Percentiles rank a stretch among this genome's conserved stretches.
Conservation (phyloP, 768 basidiomycete genomes). For the Naganishia vaughanmartiniae region DNA sequence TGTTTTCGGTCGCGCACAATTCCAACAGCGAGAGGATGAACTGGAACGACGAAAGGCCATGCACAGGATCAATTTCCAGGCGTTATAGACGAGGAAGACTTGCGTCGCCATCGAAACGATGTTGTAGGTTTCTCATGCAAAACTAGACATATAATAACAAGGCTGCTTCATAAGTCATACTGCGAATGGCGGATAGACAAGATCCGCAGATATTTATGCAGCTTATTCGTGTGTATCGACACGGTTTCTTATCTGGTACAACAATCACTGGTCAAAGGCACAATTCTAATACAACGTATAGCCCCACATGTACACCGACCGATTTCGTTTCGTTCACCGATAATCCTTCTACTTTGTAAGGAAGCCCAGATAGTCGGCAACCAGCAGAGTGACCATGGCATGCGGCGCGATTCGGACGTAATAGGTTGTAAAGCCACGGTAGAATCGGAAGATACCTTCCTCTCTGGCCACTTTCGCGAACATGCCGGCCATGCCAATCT, state of each 20-base stretch:
- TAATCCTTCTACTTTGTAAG: slow-evolving; percentile 26
- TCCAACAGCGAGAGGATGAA: slow-evolving; percentile 81
- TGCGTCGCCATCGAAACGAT: neutral
- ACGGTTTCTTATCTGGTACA: neutral
- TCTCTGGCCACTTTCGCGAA: slow-evolving; percentile 31
- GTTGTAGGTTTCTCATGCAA: no score
- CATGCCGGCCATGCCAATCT: slow-evolving; percentile 29
- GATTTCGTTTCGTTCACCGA: neutral
- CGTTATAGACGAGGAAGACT: slow-evolving; percentile 57
- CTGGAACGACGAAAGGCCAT: slow-evolving; percentile 78
- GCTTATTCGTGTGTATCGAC: neutral
- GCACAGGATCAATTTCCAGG: slow-evolving; percentile 98
- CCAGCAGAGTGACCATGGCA: slow-evolving; percentile 36
- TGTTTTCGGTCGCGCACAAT: neutral
- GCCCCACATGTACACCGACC: neutral
- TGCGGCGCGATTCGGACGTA: slow-evolving; percentile 33
- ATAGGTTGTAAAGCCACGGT: slow-evolving; percentile 32
- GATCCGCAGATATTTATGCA: neutral
- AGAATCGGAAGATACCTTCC: slow-evolving; percentile 30
- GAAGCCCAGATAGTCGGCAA: slow-evolving; percentile 33
- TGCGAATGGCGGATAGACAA: neutral
- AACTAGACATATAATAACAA: neutral
- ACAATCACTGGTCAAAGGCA: neutral
- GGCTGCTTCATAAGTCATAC: neutral
- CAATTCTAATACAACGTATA: neutral